Base-by-base conservation (phyloP, 305 asterid species). In the Plantago rigida region DNA sequence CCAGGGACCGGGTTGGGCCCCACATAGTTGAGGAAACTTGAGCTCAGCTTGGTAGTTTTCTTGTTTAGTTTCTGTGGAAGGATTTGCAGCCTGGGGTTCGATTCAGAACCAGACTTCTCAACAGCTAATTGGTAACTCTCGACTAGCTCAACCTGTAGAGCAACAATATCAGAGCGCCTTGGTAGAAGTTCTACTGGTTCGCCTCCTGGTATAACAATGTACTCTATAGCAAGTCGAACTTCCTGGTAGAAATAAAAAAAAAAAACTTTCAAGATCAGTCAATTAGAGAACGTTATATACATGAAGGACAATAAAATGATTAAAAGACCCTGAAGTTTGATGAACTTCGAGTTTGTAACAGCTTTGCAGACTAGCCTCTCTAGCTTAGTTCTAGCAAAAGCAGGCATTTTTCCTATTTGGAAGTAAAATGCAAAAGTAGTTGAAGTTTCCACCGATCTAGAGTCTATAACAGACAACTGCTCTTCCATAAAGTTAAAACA, bases 151-250 rank as follows among this genome's bases (percentile, higher is more conserved):
- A 92, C 85, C 65, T 92, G 99, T 62, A 82, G 84, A 55, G 95
- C 97, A 29, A 86, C 94, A 57, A 88, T 88, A 51, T 88, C 97
- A 3, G 97, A 84, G 17, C 94, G 71, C 78, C 99, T 88, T 0
- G 99, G 99, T 4, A 92, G 91, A 74, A 92, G 95, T 62, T 92
- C 99, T 3, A 92, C 99, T 0, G 99, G 80, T 76, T 92, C 99
- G 13, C 93, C 87, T 13, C 99, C 96, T 0, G 99, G 99, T 67
- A 92, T 92, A 70, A 92, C 99, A 0, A 89, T 92, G 78, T 92
- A 92, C 79, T 92, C 99, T 9, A 92, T 92, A 47, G 97, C 99
- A 58, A 92, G 86, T 56, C 99, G 85, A 65, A 88, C 99, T 70
- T 92, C 99, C 98, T 91, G 71, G 4, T 26, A 64, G 22, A 59